Evolutionary conservation across 768 basidiomycete species (phyloP), one percentile per base, ranked within the genome.

Genomic region (Macrolepiota albuminosa): DNA sequence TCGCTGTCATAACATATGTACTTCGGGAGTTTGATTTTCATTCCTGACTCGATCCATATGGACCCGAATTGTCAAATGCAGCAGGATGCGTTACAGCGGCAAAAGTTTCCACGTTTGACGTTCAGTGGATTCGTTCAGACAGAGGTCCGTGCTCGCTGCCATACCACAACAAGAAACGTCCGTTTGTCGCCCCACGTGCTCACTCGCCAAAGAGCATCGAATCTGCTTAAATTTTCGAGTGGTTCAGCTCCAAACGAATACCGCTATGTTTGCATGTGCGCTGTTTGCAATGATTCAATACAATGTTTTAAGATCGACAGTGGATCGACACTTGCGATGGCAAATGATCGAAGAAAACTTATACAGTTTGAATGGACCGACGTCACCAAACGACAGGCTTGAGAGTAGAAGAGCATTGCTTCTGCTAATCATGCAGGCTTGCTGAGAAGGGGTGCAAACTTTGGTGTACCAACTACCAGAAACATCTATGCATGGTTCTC

Each of bases 331-430:
- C 11, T 24, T 26, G 21, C 37, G 24, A 26, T 40, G 39, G 31
- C 5, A 42, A 42, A 4, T 42, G 54, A 54, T 54, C 54, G 54
- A 42, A 42, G 29, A 43, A 54, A 54, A 54, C 40, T 54, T 54
- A 2, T 5, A 16, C 36, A 24, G 37, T 52, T 37, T 16, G 14
- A 40, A 42, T 21, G 14, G 42, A 18, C 18, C 40, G 40, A 54
- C 54, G 40, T 40, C 54, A 54, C 37, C 29, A 40, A 31, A n/a
- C 18, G 39, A 54, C 29, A 43, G 39, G 29, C 40, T 54, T 42
- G 26, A 31, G 40, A 54, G 54, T 10, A 13, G n/a, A 54, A 54
- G 36, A 42, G 39, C 24, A 13, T 16, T 40, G 37, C 14, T 36
- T 24, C n/a, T 51, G 33, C 33, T 33, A 36, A 51, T 21, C 42